Base-by-base conservation (phyloP, 2,329 filamentous ascomycete species). In the Fusarium burgessii region DNA sequence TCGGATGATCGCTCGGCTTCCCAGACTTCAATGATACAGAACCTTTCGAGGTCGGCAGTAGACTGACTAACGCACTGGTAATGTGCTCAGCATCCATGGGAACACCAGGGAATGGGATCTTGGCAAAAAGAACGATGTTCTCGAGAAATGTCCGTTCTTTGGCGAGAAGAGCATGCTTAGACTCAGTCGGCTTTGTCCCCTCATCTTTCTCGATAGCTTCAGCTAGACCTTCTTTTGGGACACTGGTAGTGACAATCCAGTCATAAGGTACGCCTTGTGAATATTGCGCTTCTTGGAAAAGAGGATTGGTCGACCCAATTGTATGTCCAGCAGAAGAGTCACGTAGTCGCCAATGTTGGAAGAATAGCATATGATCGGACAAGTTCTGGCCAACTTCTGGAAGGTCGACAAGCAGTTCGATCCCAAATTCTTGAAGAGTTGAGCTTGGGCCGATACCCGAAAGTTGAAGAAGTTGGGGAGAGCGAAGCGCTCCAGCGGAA, bases 371-470 rank as follows among this genome's bases (percentile, higher is more conserved):
- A 49, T 79, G 76, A 15, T 79, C 77, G 2, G 66, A 58, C 25
- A 79, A 42, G 58, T 85, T 84, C 70, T 86, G 79, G 8, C 86
- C 87, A 2, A 88, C 87, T 2, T 86, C 86, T 1, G 82, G 82
- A 2, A 84, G 79, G 49, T 85, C 79, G 10, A 82, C 20, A 2
- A 71, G 29, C 25, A 55, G 40, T 27, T 80, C 66, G 32, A 88
- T 86, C 11, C 80, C 75, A 66, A 83, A 77, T 18, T 78, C 72
- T 12, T 80, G 42, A 2, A 88, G 79, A 14, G 83, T 79, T 0
- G 75, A 70, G 0, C 77, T 73, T 1, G 82, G 78, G 0, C 85
- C 85, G 40, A 88, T 81, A 43, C 85, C 85, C 11, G 82, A 84
- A 7, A 85, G 79, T 74, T 85, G 83, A 10, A 87, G 80, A 36